A percentile compares a stretch with the other conserved stretches of the same genome.
Conservation (phyloP, 176 grass and related monocot genomes). For the Themeda triandra region DNA sequence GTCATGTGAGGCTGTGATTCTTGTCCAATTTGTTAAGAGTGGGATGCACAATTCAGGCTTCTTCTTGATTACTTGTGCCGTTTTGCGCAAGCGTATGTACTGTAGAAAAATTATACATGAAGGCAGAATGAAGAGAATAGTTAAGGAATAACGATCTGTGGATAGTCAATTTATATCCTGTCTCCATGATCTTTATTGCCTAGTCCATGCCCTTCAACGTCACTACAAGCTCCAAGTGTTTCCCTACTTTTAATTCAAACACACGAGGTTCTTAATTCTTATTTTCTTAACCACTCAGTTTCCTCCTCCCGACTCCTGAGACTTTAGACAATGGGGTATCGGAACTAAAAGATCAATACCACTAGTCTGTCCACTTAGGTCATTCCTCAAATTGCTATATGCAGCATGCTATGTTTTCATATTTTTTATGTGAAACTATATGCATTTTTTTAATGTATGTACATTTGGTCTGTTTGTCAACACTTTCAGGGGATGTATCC, state of each 20-base stretch:
- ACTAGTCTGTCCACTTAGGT: not conserved
- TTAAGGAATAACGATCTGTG: not conserved
- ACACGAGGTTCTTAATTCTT: not conserved
- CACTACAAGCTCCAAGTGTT: not conserved
- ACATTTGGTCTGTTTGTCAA: not conserved
- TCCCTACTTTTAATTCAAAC: not conserved
- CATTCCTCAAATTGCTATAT: not conserved
- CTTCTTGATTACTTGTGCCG: not conserved
- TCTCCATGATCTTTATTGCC: not conserved
- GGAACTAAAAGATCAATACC: not conserved
- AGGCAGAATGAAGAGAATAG: not conserved
- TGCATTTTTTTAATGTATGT: not conserved
- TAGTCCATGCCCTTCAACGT: not conserved
- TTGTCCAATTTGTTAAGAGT: not conserved
- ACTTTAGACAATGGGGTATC: not conserved
- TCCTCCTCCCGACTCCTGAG: not conserved
- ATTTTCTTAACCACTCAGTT: not conserved
- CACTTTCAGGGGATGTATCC: conserved; percentile 74
- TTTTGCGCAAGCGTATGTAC: no score
- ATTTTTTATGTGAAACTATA: conserved; percentile 8
- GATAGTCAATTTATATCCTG: not conserved
- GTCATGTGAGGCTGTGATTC: not conserved
- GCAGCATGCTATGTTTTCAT: not conserved
- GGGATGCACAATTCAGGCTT: not conserved
- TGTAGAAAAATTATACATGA: not conserved